Percentiles rank a stretch among this genome's conserved stretches.
Conservation (phyloP, 441 rosid species). For the Jatropha multifida region DNA sequence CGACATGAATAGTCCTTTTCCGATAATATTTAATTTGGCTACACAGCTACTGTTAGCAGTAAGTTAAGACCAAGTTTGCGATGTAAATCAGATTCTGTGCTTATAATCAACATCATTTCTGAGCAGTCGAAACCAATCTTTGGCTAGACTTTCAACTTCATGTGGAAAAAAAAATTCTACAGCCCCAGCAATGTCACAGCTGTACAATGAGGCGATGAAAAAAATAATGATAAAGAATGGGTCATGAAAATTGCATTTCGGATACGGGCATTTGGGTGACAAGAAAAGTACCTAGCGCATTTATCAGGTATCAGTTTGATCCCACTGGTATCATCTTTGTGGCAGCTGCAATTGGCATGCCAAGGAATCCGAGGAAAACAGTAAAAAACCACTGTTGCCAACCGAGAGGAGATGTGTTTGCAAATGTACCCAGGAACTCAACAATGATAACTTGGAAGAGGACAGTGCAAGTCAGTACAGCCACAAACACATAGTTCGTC, state of each 20-base stretch:
- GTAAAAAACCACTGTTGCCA: conserved; percentile 62
- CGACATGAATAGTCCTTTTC: too few species aligned
- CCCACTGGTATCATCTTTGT: conserved; percentile 56
- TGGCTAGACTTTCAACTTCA: conserved; percentile 14
- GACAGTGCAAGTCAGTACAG: conserved; percentile 53
- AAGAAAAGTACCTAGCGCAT: conserved; percentile 9
- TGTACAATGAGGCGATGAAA: conserved; percentile 2
- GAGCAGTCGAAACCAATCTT: conserved; percentile 14
- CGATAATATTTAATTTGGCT: too few species aligned
- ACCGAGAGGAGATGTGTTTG: conserved; percentile 56
- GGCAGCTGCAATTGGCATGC: conserved; percentile 75
- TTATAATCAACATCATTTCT: conserved; percentile 15
- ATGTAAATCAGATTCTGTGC: neutral
- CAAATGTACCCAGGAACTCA: conserved; percentile 68
- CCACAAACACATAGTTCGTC: conserved; percentile 53
- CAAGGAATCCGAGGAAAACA: conserved; percentile 60
- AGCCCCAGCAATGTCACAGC: conserved; percentile 9
- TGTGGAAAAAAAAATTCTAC: neutral
- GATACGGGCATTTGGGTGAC: conserved; percentile 9
- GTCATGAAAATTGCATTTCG: neutral
- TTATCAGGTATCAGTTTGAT: conserved; percentile 30
- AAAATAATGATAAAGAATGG: neutral
- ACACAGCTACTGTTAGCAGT: neutral
- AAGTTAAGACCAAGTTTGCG: conserved; percentile 8
- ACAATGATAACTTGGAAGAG: conserved; percentile 69